A percentile compares a stretch with the other conserved stretches of the same genome.
Conservation (phyloP, 495 filamentous ascomycete genomes). For the Rhypophila decipiens region DNA sequence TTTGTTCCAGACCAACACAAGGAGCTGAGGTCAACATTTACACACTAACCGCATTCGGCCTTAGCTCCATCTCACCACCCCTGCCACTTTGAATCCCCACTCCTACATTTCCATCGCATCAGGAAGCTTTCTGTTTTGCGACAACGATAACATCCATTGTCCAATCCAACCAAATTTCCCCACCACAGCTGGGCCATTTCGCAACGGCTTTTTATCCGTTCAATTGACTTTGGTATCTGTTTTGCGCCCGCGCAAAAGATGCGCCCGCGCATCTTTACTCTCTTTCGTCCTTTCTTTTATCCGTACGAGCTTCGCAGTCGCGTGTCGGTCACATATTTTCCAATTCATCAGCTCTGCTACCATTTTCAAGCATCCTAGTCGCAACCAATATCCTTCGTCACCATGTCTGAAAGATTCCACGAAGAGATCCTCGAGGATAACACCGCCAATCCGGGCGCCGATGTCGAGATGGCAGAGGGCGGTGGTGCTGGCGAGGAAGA, state of each 20-base stretch:
- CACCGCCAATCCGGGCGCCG: slow-evolving; percentile 30
- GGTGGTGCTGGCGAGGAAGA: slow-evolving; percentile 15
- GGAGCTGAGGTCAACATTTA: too few relatives aligned
- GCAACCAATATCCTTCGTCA: neutral
- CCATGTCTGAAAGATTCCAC: slow-evolving; percentile 36
- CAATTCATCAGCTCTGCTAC: too few relatives aligned
- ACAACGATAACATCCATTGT: neutral
- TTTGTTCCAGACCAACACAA: too few relatives aligned
- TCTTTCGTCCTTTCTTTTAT: neutral
- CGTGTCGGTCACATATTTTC: too few relatives aligned
- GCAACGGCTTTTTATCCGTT: neutral
- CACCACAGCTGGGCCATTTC: neutral
- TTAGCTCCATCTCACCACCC: too few relatives aligned
- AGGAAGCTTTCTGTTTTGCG: neutral
- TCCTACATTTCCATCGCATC: too few relatives aligned
- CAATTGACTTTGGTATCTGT: neutral
- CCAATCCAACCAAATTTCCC: neutral
- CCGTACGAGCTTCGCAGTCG: neutral
- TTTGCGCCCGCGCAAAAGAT: neutral
- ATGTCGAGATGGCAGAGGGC: slow-evolving; percentile 45
- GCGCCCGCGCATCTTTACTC: neutral
- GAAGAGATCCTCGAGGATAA: slow-evolving; percentile 32
- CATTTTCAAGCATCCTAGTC: neutral
- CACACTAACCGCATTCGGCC: too few relatives aligned
- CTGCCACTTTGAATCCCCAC: too few relatives aligned